A percentile compares a stretch with the other conserved stretches of the same genome.
Conservation (phyloP, 2,329 filamentous ascomycete species). For the Colletotrichum theobromicola region DNA sequence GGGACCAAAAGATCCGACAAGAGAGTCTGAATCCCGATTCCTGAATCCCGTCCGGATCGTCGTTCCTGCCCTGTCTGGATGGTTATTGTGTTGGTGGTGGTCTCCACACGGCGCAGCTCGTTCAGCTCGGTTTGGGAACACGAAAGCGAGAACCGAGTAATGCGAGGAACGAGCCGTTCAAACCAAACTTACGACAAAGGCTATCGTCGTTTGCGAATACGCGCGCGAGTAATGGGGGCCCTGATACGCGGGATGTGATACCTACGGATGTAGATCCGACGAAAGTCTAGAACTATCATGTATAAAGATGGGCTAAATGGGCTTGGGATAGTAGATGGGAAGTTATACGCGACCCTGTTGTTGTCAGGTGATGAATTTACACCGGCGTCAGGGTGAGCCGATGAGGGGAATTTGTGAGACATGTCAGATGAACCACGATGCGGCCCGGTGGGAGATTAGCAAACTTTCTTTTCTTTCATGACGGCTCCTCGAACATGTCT, state of each 20-base stretch:
- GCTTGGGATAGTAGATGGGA: not conserved
- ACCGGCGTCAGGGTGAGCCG: not conserved
- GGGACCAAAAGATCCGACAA: not conserved
- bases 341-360: not conserved
- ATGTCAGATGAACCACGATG: not conserved
- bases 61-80: not conserved
- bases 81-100: not conserved
- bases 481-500: constrained; percentile 1
- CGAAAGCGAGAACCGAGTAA: not conserved
- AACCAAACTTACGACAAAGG: not conserved
- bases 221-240: not conserved
- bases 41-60: not conserved
- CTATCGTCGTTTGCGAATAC: not conserved
- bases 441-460: not conserved
- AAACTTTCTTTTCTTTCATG: not conserved
- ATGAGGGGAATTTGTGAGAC: not conserved
- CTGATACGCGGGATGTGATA: not conserved
- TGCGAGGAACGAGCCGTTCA: not conserved
- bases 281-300: not conserved
- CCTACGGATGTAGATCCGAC: not conserved
- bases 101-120: not conserved
- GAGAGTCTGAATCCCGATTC: not conserved
- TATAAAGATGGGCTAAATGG: not conserved
- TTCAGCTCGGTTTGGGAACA: not conserved
- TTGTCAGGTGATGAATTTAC: not conserved